These are phyloP conservation scores for Aspergillus steynii DNA, from an alignment of 495 filamentous ascomycete species.

Conservation along the genomic window DNA sequence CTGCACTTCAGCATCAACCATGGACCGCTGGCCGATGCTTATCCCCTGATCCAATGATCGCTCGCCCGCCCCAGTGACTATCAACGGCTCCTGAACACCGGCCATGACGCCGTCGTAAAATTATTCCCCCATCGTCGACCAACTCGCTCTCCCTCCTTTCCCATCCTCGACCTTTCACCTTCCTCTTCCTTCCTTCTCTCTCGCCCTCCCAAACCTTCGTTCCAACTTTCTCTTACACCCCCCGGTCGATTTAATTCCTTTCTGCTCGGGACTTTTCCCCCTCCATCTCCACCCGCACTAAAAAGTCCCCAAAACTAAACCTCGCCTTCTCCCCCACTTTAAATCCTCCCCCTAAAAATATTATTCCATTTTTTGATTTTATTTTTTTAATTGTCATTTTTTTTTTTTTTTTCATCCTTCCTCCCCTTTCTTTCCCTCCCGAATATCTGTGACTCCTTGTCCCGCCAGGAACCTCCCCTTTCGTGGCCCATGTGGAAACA, in stretches of 20 bases:
- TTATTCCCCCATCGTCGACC: slow-evolving; percentile 22
- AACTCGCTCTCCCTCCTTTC: slow-evolving; percentile 16
- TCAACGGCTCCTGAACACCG: slow-evolving; percentile 18
- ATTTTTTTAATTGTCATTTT: neutral
- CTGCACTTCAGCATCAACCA: neutral
- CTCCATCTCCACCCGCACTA: slow-evolving; percentile 6
- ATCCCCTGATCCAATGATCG: slow-evolving; percentile 14
- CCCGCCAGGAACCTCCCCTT: slow-evolving; percentile 23
- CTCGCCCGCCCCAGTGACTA: slow-evolving; percentile 12
- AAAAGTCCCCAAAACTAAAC: slow-evolving; percentile 3
- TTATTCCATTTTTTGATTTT: slow-evolving; percentile 14
- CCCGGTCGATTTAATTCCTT: slow-evolving; percentile 15
- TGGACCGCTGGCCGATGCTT: neutral
- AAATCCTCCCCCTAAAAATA: neutral
- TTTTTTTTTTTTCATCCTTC: slow-evolving; percentile 5
- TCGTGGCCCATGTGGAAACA: slow-evolving; percentile 47
- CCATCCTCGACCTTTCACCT: slow-evolving; percentile 15
- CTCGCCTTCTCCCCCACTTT: slow-evolving; percentile 13
- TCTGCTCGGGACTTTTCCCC: slow-evolving; percentile 13
- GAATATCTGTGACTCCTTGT: neutral
- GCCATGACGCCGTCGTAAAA: slow-evolving; percentile 25
- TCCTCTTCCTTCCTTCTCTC: slow-evolving; percentile 7
- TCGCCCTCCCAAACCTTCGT: slow-evolving; percentile 4
- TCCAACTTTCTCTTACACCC: slow-evolving; percentile 6
- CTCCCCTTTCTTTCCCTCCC: slow-evolving; percentile 19